Evolutionary conservation across 2,329 filamentous ascomycete genomes (phyloP), one percentile per base, ranked within the genome.

Genomic region (Escovopsis sp.): DNA sequence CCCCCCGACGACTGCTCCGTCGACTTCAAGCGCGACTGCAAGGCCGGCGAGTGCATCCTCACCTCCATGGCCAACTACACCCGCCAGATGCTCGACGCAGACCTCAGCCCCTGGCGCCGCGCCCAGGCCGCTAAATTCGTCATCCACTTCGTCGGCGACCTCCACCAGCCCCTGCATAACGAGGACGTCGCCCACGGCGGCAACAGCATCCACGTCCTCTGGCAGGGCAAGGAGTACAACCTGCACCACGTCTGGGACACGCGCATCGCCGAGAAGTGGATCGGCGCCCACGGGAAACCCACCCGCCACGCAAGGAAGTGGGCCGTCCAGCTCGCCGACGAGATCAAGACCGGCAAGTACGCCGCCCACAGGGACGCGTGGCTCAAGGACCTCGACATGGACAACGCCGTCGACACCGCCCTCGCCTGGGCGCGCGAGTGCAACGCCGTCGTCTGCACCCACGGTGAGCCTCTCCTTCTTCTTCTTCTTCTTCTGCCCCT

Each of bases 181-280:
- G 78, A 82, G 59, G 68, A 79, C 43, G 70, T 80, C 6, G 66
- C 69, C 3, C 62, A 69, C 19, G 82, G 82, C 42, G 82, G 82
- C 1, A 87, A 86, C 50, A 70, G 71, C 10, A 81, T 86, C 50
- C 58, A 66, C 12, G 81, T 86, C 1, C 64, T 61, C 12, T 86
- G 78, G 61, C 65, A 76, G 26, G 69, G 68, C 3, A 57, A 59
- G 28, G 58, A 65, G 26, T 68, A 73, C 43, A 86, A 86, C 54
- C 67, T 86, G 36, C 82, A 86, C 54, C 70, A 80, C 45, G 73
- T 85, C 12, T 86, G 82, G 82, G 82, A 86, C 55, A 75, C 72
- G 42, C 73, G 71, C 49, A 85, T 85, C 47, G 70, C 75, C 1
- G 78, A 82, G 60, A 73, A 78, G 53, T 61, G 74, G 52, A 64